Evolutionary conservation across 2,329 filamentous ascomycete species (phyloP).

Genomic region (Nigrospora sphaerica): DNA sequence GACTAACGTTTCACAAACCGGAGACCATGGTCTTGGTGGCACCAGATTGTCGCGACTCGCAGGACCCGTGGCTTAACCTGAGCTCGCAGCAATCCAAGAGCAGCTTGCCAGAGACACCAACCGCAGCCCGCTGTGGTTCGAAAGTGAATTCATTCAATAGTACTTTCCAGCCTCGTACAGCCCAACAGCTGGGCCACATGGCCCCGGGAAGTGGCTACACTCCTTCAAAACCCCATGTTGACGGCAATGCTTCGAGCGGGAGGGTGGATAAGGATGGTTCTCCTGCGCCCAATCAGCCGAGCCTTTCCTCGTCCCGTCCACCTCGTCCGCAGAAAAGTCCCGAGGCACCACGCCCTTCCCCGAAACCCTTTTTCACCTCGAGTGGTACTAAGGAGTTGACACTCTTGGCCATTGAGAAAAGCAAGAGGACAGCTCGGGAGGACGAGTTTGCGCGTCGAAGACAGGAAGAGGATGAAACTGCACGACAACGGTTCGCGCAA

Average conservation of each 20-base stretch:
- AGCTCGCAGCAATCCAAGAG: background rate
- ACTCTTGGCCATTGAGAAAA: slow-evolving; percentile 20
- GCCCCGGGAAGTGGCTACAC: background rate
- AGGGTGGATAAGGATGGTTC: background rate
- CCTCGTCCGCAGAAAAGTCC: background rate
- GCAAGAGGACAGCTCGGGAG: slow-evolving; percentile 22
- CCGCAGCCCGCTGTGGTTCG: background rate
- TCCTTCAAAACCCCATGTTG: background rate
- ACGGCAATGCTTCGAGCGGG: background rate
- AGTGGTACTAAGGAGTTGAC: slow-evolving; percentile 17
- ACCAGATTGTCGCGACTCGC: background rate
- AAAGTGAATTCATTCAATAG: background rate
- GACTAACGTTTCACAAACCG: background rate
- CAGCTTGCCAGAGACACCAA: background rate
- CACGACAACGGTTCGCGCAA: slow-evolving; percentile 11
- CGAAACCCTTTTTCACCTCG: slow-evolving; percentile 25
- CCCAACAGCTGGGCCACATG: background rate
- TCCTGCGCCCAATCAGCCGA: no score
- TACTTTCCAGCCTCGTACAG: no score
- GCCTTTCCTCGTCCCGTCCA: background rate
- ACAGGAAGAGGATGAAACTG: slow-evolving; percentile 12
- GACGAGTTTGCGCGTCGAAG: slow-evolving; percentile 10
- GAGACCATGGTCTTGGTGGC: background rate
- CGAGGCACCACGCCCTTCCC: slow-evolving; percentile 11
- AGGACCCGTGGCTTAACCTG: background rate